Percentiles rank a stretch among this genome's conserved stretches.
Conservation (phyloP, 164 flowering plant species). For the Brasenia schreberi region DNA sequence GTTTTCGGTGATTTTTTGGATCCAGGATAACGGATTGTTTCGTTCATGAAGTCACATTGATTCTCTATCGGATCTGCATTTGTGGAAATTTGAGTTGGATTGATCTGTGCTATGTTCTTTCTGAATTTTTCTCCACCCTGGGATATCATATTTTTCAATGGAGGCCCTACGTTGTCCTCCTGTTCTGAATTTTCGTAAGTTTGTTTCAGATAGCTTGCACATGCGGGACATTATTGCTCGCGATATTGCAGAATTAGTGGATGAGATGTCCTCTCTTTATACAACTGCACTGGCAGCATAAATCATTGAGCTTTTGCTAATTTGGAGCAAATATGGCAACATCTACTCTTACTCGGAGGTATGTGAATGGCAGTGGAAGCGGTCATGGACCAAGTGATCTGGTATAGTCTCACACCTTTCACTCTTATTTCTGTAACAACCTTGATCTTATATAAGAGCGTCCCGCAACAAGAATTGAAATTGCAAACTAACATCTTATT, state of each 20-base stretch:
- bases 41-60: no score
- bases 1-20: no score
- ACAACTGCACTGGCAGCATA: background rate
- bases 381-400: conserved; percentile 42
- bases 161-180: background rate
- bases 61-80: no score
- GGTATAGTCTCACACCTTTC: conserved; percentile 18
- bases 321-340: conserved; percentile 57
- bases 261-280: background rate
- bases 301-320: conserved; percentile 3
- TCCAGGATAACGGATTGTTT: no score
- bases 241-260: background rate
- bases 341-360: conserved; percentile 55
- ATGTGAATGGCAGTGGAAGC: conserved; percentile 47
- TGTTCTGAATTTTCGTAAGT: background rate
- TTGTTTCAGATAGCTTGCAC: background rate
- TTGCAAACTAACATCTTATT: background rate
- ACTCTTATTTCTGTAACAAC: background rate
- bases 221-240: background rate
- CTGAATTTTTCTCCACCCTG: no score
- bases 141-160: no score
- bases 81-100: no score
- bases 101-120: no score
- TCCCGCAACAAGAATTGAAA: background rate
- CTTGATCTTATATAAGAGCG: background rate